phyloP scores from a whole-genome alignment of 139 green algal species.

The Haematococcus lacustris region DNA sequence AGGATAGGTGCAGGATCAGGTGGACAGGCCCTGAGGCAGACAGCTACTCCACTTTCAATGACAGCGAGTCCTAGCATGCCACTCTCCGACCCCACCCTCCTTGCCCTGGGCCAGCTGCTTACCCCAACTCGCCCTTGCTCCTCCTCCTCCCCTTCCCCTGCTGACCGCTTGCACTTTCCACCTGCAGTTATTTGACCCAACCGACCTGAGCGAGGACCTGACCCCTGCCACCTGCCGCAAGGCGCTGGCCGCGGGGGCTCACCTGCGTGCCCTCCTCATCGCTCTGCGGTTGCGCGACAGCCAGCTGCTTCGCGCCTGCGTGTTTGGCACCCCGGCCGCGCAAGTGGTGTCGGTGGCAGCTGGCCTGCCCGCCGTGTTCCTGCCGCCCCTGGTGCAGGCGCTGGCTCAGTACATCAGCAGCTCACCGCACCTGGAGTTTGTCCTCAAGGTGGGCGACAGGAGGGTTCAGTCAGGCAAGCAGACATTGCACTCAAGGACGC shows the following conservation, averaged over 20 bases:
- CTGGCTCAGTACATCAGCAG: conserved; percentile 48
- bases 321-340: conserved; percentile 6
- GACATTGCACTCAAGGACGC: not conserved
- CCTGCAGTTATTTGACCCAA: conserved; percentile 83
- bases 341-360: conserved; percentile 24
- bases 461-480: not conserved
- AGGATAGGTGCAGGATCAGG: no score
- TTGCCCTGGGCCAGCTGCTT: no score
- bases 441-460: conserved; percentile 37
- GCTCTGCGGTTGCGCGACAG: conserved; percentile 69
- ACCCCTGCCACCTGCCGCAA: conserved; percentile 67
- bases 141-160: no score
- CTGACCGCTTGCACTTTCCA: no score
- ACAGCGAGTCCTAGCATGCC: no score
- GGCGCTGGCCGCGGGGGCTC: conserved; percentile 33
- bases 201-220: conserved; percentile 83
- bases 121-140: no score
- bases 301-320: conserved; percentile 37
- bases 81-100: no score
- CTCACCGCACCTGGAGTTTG: conserved; percentile 74
- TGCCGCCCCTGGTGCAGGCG: conserved; percentile 39
- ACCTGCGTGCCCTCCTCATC: conserved; percentile 68
- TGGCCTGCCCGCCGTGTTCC: conserved; percentile 46
- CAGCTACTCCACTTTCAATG: no score
- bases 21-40: no score